These are phyloP conservation scores for Cladosporium sp. DNA, from an alignment of 2,329 filamentous ascomycete species.

Conservation along the genomic window DNA sequence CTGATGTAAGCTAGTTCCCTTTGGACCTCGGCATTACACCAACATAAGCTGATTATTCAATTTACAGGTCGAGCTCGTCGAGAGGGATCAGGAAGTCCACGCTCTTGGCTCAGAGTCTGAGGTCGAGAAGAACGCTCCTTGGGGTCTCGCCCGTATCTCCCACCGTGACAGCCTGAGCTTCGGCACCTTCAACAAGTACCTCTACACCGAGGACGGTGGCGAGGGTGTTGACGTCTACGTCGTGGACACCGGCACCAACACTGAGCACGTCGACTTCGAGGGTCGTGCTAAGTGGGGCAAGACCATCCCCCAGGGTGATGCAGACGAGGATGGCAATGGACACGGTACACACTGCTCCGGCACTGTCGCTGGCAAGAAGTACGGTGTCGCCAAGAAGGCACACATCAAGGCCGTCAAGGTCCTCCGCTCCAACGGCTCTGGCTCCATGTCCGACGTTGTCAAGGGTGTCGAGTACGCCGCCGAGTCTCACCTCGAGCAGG, in stretches of 20 bases:
- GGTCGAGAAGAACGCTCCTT: slow-evolving; percentile 89
- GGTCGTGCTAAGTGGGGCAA: slow-evolving; percentile 94
- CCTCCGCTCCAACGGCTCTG: slow-evolving; percentile 91
- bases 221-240: slow-evolving; percentile 99
- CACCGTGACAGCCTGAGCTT: slow-evolving; percentile 86
- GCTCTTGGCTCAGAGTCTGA: slow-evolving; percentile 59
- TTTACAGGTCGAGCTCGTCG: slow-evolving; percentile 85
- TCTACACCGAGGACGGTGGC: slow-evolving; percentile 82
- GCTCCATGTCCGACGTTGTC: slow-evolving; percentile 97
- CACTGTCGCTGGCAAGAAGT: slow-evolving; percentile 96
- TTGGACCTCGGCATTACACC: slow-evolving; percentile 8
- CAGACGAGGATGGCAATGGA: slow-evolving; percentile 89
- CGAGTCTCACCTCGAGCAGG: slow-evolving; percentile 69
- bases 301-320: slow-evolving; percentile 83
- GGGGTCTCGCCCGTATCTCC: slow-evolving; percentile 97
- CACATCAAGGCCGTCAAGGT: slow-evolving; percentile 97
- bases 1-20: slow-evolving; percentile 72
- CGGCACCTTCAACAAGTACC: slow-evolving; percentile 96
- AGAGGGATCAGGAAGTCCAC: slow-evolving; percentile 90
- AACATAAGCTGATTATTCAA: slow-evolving; percentile 1
- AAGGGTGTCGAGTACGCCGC: slow-evolving; percentile 97
- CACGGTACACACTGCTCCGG: slow-evolving; percentile 99
- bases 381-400: slow-evolving; percentile 99
- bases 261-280: slow-evolving; percentile 93
- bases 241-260: slow-evolving; percentile 95